Base-by-base conservation (phyloP, 495 filamentous ascomycete genomes). In the Neurospora sp. region DNA sequence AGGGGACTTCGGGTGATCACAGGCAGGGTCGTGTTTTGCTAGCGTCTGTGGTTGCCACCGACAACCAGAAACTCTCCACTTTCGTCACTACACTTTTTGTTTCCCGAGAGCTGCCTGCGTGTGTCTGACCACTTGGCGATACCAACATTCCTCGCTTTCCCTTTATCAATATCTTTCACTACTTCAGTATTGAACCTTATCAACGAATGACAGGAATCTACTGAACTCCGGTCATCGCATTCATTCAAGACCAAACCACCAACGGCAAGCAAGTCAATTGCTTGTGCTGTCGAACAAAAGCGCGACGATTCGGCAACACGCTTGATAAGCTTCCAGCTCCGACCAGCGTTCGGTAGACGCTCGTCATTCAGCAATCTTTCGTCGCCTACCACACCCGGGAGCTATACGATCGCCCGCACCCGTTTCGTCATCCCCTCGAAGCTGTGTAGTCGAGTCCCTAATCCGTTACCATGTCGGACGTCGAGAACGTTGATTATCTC, bases 401-500 rank as follows among this genome's bases (percentile, higher is more conserved):
- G 27, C 23, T 35, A 59, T 20, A 59, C 11, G 48, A 11, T 59
- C 11, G 48, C 23, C 12, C 20, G 9, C 48, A 59, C 4, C 27
- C 10, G 12, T 62, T 35, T 16, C 54, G 20, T 14, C 27, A 16
- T 5, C 12, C 54, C 31, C 14, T 54, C 20, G 11, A 54, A 54
- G 11, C 20, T 12, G 11, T 54, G 23, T 27, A 5, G 39, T 66
- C 59, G 72, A 39, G n/a, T 46, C n/a, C n/a, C n/a, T 10, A 23
- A 27, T 14, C 5, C 44, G 37, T 70, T 77, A 86, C 54, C 78
- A 92, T 92, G 90, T 88, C 87, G 39, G 84, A 86, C 76, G 74
- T 83, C 31, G 93, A 94, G 76, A 89, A 87, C 73, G 80, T 90
- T 70, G 91, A 94, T 72, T 99, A 98, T 79, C 88, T 98, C 42